Evolutionary conservation across 495 filamentous ascomycete genomes (phyloP).

Genomic region (Penicillium arizonense): DNA sequence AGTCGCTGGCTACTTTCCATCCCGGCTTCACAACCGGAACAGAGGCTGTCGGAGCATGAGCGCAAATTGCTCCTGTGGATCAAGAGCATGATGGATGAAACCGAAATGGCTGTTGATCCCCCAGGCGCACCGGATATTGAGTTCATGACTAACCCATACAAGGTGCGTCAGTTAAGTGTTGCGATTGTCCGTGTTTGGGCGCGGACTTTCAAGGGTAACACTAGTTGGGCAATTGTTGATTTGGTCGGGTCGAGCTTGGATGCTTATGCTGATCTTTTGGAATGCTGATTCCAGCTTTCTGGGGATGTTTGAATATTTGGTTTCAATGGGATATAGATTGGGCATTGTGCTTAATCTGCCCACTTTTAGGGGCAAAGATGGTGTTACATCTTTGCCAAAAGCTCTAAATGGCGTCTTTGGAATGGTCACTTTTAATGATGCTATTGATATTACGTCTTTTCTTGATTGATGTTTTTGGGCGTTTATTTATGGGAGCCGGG

Average conservation of each 20-base stretch:
- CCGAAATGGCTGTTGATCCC: slow-evolving; percentile 62
- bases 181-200: slow-evolving; percentile 55
- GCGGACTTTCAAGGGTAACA: slow-evolving; percentile 53
- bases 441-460: slow-evolving; percentile 4
- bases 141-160: slow-evolving; percentile 45
- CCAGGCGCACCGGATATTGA: slow-evolving; percentile 42
- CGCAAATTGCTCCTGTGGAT: slow-evolving; percentile 63
- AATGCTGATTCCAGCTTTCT: slow-evolving; percentile 17
- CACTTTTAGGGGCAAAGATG: not conserved
- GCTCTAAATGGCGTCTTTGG: not conserved
- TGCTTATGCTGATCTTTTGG: slow-evolving; percentile 42
- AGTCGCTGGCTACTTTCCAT: slow-evolving; percentile 54
- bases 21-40: slow-evolving; percentile 43
- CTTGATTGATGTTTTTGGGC: slow-evolving; percentile 1
- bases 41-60: slow-evolving; percentile 55
- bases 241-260: slow-evolving; percentile 47
- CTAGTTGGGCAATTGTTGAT: slow-evolving; percentile 54
- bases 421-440: slow-evolving; percentile 7
- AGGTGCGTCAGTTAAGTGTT: slow-evolving; percentile 47
- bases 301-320: not conserved
- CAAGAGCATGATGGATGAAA: slow-evolving; percentile 74
- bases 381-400: not conserved
- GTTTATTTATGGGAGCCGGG: slow-evolving; percentile 5
- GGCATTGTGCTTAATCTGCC: not conserved
- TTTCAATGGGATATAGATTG: not conserved